phyloP scores from a whole-genome alignment of 306 rosid genomes.

The Prunus mongolica region DNA sequence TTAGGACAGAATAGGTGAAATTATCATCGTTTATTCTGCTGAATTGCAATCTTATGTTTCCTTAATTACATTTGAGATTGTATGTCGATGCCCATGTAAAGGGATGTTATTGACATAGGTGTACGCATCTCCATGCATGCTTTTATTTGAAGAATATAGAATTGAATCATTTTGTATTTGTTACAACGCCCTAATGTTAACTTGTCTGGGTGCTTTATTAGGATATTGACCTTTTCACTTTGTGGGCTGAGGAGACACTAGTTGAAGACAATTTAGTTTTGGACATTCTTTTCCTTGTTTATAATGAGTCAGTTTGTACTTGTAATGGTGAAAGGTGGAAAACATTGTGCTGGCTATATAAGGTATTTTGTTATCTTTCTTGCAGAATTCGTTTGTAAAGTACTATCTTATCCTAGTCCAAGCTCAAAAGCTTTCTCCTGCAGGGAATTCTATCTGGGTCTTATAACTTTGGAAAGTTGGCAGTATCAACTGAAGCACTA shows the following conservation, averaged over 20 bases:
- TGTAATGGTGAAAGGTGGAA: slow-evolving; percentile 74
- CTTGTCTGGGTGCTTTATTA: slow-evolving; percentile 37
- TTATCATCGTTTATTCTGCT: not conserved
- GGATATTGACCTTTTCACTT: slow-evolving; percentile 84
- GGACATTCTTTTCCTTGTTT: slow-evolving; percentile 84
- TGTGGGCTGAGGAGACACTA: slow-evolving; percentile 97
- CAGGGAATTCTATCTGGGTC: slow-evolving; percentile 79
- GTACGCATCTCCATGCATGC: not conserved
- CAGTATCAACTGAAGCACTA: slow-evolving; percentile 62
- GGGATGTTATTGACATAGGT: not conserved
- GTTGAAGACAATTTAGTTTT: slow-evolving; percentile 83
- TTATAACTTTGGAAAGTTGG: slow-evolving; percentile 69
- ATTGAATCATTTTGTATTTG: not conserved
- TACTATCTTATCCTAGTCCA: slow-evolving; percentile 16
- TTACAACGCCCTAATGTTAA: slow-evolving; percentile 4
- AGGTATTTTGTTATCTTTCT: slow-evolving; percentile 47
- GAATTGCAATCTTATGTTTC: not conserved
- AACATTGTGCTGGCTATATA: slow-evolving; percentile 55
- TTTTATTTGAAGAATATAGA: not conserved
- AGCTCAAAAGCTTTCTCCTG: slow-evolving; percentile 26
- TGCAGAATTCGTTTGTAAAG: slow-evolving; percentile 11
- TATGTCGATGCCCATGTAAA: not conserved
- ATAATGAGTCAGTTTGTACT: slow-evolving; percentile 72
- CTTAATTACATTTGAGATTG: not conserved
- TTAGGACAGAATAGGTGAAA: not conserved